Evolutionary conservation across 139 green algal genomes (phyloP).

Genomic region (Nannochloris sp.): DNA sequence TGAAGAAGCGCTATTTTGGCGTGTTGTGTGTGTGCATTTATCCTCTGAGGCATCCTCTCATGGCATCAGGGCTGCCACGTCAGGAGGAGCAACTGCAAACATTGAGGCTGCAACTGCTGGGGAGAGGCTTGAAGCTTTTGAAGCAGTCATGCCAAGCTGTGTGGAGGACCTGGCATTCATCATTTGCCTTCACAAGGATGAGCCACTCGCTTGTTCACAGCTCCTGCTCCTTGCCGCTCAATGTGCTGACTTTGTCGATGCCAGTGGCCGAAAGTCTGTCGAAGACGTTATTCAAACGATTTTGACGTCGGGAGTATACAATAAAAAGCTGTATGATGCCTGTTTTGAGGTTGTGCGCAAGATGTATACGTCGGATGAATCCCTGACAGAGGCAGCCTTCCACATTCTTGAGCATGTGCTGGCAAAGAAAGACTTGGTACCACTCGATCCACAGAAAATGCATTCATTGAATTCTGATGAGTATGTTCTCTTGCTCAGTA

Average conservation of each 20-base stretch:
- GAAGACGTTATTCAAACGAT: slow-evolving; percentile 18
- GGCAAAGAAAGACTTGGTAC: neutral
- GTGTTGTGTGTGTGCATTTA: slow-evolving; percentile 35
- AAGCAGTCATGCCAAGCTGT: slow-evolving; percentile 34
- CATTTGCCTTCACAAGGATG: slow-evolving; percentile 20
- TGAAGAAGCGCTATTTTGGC: slow-evolving; percentile 36
- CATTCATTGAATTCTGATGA: neutral
- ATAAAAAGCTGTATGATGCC: slow-evolving; percentile 17
- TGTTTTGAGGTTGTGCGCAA: slow-evolving; percentile 27
- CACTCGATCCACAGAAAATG: neutral
- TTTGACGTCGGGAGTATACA: neutral
- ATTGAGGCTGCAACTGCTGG: slow-evolving; percentile 30
- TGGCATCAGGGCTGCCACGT: slow-evolving; percentile 33
- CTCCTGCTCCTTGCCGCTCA: slow-evolving; percentile 32
- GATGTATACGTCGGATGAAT: slow-evolving; percentile 23
- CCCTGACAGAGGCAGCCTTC: slow-evolving; percentile 30
- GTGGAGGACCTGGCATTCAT: slow-evolving; percentile 27
- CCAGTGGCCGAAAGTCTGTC: slow-evolving; percentile 15
- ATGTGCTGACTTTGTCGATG: slow-evolving; percentile 43
- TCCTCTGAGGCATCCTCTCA: slow-evolving; percentile 11
- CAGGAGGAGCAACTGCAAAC: slow-evolving; percentile 18
- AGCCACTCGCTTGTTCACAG: slow-evolving; percentile 38
- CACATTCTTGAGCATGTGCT: slow-evolving; percentile 8
- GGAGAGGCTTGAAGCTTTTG: slow-evolving; percentile 43
- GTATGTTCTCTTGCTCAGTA: neutral